A percentile compares a stretch with the other conserved stretches of the same genome.
Conservation (phyloP, 108 stramenopile genomes). For the Halocafeteria seosinensis region DNA sequence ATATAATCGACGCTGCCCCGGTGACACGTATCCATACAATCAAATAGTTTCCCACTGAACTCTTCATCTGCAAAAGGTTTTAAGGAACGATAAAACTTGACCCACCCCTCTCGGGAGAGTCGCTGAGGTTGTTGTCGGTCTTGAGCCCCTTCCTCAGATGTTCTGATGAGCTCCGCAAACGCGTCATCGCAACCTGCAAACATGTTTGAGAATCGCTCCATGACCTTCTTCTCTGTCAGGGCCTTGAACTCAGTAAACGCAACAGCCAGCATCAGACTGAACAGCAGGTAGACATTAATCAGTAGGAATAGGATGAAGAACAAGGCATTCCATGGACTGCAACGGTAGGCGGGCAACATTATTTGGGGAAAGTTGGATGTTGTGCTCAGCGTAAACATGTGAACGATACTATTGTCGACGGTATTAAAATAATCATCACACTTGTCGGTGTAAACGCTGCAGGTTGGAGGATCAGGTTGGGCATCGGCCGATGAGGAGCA, state of each 20-base stretch:
- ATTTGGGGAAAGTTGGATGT: constrained; percentile 9
- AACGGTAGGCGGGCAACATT: constrained; percentile 1
- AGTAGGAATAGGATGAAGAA: background rate
- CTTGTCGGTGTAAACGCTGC: background rate
- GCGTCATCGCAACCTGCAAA: background rate
- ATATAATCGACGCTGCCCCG: background rate
- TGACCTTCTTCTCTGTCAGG: background rate
- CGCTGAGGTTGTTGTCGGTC: background rate
- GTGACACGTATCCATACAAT: background rate
- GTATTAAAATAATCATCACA: background rate
- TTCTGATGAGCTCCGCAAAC: background rate
- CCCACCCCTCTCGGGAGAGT: background rate
- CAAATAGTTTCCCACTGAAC: background rate
- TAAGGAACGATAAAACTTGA: background rate
- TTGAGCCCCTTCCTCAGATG: background rate
- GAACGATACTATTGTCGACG: background rate
- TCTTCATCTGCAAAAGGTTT: background rate
- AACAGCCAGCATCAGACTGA: constrained; percentile 3
- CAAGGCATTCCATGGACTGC: background rate
- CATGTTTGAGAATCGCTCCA: background rate
- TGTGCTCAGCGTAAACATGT: background rate
- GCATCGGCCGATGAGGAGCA: background rate
- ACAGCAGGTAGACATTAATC: background rate
- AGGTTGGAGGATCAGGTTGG: background rate
- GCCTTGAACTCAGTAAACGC: background rate